Percentiles rank a stretch among this genome's conserved stretches.
These are phyloP conservation scores for Penicillium capsulatum DNA, from an alignment of 2,329 filamentous ascomycete species.

Conservation along the genomic window DNA sequence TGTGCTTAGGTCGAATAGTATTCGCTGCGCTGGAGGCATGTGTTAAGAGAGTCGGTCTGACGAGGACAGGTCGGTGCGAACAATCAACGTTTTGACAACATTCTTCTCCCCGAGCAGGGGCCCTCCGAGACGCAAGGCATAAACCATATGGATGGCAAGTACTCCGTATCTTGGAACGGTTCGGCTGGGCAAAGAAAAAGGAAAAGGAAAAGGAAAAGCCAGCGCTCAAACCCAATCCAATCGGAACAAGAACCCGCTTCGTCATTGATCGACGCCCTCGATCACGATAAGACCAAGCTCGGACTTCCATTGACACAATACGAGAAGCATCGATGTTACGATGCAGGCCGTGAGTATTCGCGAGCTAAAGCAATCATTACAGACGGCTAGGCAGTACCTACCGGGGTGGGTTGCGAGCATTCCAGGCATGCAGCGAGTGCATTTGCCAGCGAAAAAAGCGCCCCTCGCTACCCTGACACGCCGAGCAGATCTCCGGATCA, in stretches of 20 bases:
- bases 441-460: conserved; percentile 1
- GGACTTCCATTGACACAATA: background rate
- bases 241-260: conserved; percentile 4
- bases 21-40: too few species aligned
- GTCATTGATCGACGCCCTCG: background rate
- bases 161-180: too few species aligned
- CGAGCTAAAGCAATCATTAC: too few species aligned
- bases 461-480: background rate
- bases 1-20: too few species aligned
- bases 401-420: too few species aligned
- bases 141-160: background rate
- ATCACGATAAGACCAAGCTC: background rate
- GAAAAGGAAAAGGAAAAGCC: background rate
- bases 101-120: too few species aligned
- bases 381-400: too few species aligned
- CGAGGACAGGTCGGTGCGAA: background rate
- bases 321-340: background rate
- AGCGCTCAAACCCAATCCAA: conserved; percentile 4
- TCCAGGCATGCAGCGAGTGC: background rate
- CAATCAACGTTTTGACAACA: too few species aligned
- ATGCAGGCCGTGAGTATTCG: background rate
- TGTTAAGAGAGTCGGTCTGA: too few species aligned
- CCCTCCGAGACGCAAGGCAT: too few species aligned
- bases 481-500: conserved; percentile 3
- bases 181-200: too few species aligned